Evolutionary conservation across 345 rosid species (phyloP), one percentile per base, ranked within the genome.

Genomic region (Passiflora organensis): DNA sequence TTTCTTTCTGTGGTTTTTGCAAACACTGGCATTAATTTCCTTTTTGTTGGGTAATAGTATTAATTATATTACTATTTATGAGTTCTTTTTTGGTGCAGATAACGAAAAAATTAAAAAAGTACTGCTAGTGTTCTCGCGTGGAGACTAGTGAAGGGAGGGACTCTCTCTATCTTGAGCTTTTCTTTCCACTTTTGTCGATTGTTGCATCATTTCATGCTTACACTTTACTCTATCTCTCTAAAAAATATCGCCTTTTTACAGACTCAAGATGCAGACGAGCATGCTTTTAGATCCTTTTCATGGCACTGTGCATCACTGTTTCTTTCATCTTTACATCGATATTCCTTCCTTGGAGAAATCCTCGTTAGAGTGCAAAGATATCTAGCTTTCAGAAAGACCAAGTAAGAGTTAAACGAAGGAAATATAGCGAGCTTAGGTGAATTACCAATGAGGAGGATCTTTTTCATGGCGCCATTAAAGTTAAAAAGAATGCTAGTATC

Each of bases 221-320:
- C 18, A 22, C 38, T 36, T 32, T 53, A 46, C 34, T 13, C 47
- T 13, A 6, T 70, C 50, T 24, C 21, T 22, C 23, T n/a, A 19
- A 19, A 28, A 28, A 28, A 4, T 43, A 11, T 32, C 15, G 1
- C 45, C 13, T 10, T 32, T 32, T 43, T 10, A 2, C 63, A 16
- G 55, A 18, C 20, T 20, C 34, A 25, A 50, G 58, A 50, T 53
- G 51, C 65, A 53, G 65, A 36, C 32, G n/a, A 53, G 64, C 69
- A 37, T 63, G 64, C 60, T 14, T 48, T 32, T 32, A 49, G 41
- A 37, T 56, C 54, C 55, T 56, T 62, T 68, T 62, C 43, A 63
- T 22, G 64, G 36, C 67, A 51, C 56, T 24, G 28, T 24, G 25
- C 32, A 18, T 18, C 60, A 43, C 62, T 48, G 43, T 13, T 48